Base-by-base conservation (phyloP, 192 early-diverging fungal species). In the Pilaira anomala region DNA sequence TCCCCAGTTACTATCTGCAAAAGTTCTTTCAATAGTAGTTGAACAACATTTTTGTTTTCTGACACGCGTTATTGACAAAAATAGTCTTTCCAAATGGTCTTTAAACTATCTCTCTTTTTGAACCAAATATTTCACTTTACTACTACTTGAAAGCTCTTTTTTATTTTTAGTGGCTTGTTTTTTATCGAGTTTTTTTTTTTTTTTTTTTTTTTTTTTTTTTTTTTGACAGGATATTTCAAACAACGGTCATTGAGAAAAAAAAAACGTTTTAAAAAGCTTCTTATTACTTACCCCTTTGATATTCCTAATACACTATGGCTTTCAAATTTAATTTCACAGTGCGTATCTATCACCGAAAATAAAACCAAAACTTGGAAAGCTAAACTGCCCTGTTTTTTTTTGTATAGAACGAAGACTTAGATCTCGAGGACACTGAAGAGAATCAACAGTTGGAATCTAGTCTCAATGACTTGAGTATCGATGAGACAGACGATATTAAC, bases 321-420 rank as follows among this genome's bases (percentile, higher is more conserved):
- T 73, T 73, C 39, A 61, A 62, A 24, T 73, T 73, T 16, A 73
- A 73, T 26, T 73, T 73, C 36, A 67, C 71, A 7, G 71, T 66
- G 66, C 62, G 52, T 4, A 41, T 22, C 6, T 36, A 36, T 36
- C 33, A 36, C 33, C 19, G n/a, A 19, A 19, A 28, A n/a, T n/a
- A 59, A 40, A 28, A 26, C 14, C 12, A 28, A 49, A 16, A 56
- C 16, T 21, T 14, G 3, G 2, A 7, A 36, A 11, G 24, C 3
- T 21, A 25, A 8, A 24, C 4, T 48, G n/a, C 21, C 16, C 26
- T 21, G 14, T n/a, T n/a, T 44, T 5, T 29, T n/a, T n/a, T n/a
- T n/a, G n/a, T n/a, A n/a, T 48, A 73, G 71, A 56, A 48, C 25
- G 60, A 66, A 4, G 71, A 73, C 42, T 55, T 67, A 8, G 69